A percentile compares a stretch with the other conserved stretches of the same genome.
Conservation (phyloP, 768 basidiomycete genomes). For the Boletus eberwhitei region DNA sequence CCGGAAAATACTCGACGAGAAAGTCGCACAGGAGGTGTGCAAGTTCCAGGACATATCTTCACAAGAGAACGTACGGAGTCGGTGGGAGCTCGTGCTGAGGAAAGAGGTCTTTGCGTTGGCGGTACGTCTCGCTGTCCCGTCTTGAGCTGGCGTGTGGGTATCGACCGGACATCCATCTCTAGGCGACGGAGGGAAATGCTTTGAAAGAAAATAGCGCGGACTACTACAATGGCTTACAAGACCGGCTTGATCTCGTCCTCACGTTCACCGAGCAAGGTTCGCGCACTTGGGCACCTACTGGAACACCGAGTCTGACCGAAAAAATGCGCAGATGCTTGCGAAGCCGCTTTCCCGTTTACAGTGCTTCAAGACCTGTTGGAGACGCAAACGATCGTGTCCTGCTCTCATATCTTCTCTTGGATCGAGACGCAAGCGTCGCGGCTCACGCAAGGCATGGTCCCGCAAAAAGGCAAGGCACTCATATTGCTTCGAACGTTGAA, state of each 20-base stretch:
- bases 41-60: constrained; percentile 42
- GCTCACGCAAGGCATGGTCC: constrained; percentile 75
- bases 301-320: constrained; percentile 1
- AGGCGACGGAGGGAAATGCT: constrained; percentile 70
- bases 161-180: not conserved
- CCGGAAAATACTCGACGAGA: constrained; percentile 44
- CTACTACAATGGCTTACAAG: constrained; percentile 62
- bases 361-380: constrained; percentile 82
- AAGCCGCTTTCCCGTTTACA: constrained; percentile 66
- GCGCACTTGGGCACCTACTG: constrained; percentile 20
- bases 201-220: constrained; percentile 46
- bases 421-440: constrained; percentile 69
- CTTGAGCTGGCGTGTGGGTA: not conserved
- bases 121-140: constrained; percentile 41
- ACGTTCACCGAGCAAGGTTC: constrained; percentile 75
- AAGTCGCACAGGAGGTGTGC: constrained; percentile 45
- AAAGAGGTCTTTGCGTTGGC: constrained; percentile 71
- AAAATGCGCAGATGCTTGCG: constrained; percentile 63
- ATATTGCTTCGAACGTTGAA: constrained; percentile 82
- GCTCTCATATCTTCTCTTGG: constrained; percentile 87
- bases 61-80: constrained; percentile 60
- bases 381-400: constrained; percentile 79
- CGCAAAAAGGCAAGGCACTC: constrained; percentile 86
- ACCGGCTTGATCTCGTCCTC: constrained; percentile 69
- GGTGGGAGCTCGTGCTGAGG: constrained; percentile 74